Evolutionary conservation across 768 basidiomycete genomes (phyloP).

Genomic region (Calocera cornea): DNA sequence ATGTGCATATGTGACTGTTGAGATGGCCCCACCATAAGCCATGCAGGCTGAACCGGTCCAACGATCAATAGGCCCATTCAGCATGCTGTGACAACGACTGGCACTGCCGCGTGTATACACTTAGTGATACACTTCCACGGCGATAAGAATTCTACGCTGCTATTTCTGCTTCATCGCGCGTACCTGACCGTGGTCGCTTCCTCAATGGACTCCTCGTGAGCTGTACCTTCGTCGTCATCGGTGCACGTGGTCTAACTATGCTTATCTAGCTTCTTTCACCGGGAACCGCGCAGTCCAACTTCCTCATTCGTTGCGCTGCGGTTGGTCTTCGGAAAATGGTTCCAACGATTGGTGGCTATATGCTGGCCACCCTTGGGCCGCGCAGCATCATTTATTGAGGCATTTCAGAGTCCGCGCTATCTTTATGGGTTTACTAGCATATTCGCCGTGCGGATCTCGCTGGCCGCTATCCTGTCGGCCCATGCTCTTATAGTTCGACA

Average conservation of each 20-base stretch:
- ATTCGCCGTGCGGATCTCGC: background rate
- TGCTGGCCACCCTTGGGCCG: background rate
- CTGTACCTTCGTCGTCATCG: background rate
- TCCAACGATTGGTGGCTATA: background rate
- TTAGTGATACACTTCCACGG: background rate
- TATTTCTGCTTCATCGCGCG: background rate
- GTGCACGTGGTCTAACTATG: background rate
- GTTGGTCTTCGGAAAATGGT: background rate
- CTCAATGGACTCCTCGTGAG: background rate
- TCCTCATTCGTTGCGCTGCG: background rate
- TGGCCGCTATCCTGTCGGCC: background rate
- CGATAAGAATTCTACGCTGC: background rate
- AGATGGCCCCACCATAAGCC: background rate
- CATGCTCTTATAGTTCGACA: background rate
- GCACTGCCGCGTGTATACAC: background rate
- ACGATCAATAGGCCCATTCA: background rate
- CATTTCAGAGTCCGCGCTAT: background rate
- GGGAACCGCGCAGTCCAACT: background rate
- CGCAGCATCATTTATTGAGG: background rate
- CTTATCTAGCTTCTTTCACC: background rate
- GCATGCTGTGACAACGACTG: background rate
- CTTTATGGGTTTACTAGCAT: background rate
- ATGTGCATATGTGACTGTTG: background rate
- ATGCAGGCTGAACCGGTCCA: background rate
- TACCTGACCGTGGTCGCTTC: background rate